Evolutionary conservation across 176 grass and related monocot genomes (phyloP).

Genomic region (Musa itinerans): DNA sequence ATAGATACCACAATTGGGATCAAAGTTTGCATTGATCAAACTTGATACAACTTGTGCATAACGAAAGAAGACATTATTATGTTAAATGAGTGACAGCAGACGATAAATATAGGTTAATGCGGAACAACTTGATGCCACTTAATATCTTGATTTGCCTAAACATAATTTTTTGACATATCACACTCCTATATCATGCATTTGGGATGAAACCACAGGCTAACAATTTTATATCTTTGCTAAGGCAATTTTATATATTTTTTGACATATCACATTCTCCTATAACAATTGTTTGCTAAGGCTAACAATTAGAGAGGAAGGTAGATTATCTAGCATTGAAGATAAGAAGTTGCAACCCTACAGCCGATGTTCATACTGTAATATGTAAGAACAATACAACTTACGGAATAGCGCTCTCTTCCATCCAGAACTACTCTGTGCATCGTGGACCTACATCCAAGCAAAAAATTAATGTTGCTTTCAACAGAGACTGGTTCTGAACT

Average conservation of each 20-base stretch:
- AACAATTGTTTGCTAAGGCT: too few species aligned
- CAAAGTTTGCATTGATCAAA: too few species aligned
- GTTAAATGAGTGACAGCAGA: not conserved
- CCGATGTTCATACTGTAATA: not conserved
- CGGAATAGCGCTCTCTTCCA: conserved; percentile 69
- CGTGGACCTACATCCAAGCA: conserved; percentile 54
- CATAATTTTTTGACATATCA: not conserved
- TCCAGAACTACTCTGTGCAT: conserved; percentile 80
- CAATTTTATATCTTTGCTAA: not conserved
- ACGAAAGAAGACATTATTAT: not conserved
- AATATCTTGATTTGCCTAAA: too few species aligned
- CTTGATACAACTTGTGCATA: too few species aligned
- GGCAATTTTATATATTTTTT: not conserved
- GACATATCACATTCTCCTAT: too few species aligned
- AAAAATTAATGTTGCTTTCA: not conserved
- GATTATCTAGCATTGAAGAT: not conserved
- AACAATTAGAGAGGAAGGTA: too few species aligned
- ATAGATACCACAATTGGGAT: too few species aligned
- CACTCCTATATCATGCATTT: not conserved
- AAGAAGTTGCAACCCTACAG: not conserved
- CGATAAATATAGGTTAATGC: too few species aligned
- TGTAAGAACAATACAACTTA: conserved; percentile 21
- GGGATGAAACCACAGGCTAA: not conserved
- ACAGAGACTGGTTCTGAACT: not conserved
- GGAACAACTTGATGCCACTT: too few species aligned